These are phyloP conservation scores for Aureobasidium sp. DNA, from an alignment of 2,329 filamentous ascomycete genomes.

Conservation along the genomic window DNA sequence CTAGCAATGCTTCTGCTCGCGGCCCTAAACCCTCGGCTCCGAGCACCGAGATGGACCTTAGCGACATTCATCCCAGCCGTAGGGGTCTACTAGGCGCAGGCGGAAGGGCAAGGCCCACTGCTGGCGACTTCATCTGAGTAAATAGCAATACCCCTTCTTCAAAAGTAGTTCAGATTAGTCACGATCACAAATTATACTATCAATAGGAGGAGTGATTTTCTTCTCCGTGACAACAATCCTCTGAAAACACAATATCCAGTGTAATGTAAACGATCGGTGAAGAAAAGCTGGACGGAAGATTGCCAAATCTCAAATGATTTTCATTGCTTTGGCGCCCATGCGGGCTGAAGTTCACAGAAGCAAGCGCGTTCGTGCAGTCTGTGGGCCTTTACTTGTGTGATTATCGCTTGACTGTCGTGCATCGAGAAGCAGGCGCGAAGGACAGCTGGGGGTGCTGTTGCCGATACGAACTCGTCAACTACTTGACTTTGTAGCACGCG, in stretches of 20 bases:
- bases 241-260: background rate
- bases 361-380: constrained; percentile 4
- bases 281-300: background rate
- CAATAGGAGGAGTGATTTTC: background rate
- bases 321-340: constrained; percentile 8
- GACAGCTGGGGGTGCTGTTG: background rate
- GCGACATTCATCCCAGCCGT: constrained; percentile 30
- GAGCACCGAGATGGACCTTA: constrained; percentile 23
- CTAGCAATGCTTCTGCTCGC: constrained; percentile 7
- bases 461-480: background rate
- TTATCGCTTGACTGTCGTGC: background rate
- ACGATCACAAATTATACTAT: background rate
- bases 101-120: constrained; percentile 17
- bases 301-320: constrained; percentile 3
- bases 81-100: constrained; percentile 26
- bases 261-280: background rate
- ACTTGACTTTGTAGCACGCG: background rate
- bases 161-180: background rate
- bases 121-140: constrained; percentile 14
- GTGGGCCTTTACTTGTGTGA: background rate
- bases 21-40: constrained; percentile 1
- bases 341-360: background rate
- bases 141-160: constrained; percentile 5
- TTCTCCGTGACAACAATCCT: background rate
- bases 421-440: background rate